Conservation (phyloP, 2,329 filamentous ascomycete genomes). For the Amesomyces nigricolor region DNA sequence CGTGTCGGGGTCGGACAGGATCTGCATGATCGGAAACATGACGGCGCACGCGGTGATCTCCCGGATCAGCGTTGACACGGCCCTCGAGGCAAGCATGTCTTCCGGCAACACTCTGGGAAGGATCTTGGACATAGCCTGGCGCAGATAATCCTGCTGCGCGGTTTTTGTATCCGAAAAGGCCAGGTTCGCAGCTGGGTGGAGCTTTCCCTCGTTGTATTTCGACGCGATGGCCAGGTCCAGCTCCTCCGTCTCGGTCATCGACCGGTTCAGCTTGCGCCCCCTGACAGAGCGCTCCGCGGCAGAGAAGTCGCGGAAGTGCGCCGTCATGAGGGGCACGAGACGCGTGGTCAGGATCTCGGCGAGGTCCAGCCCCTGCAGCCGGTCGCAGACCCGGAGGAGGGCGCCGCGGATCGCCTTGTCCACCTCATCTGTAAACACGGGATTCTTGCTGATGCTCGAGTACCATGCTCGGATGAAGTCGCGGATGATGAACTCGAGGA, state of each 20-base stretch:
- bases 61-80: constrained; percentile 73
- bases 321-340: constrained; percentile 80
- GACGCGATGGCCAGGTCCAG: constrained; percentile 91
- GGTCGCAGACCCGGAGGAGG: constrained; percentile 64
- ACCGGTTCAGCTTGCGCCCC: constrained; percentile 80
- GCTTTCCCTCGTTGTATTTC: constrained; percentile 81
- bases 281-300: constrained; percentile 82
- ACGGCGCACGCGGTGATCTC: constrained; percentile 95
- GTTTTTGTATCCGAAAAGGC: constrained; percentile 78
- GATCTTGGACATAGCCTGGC: constrained; percentile 62
- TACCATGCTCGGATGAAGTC: constrained; percentile 93
- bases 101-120: constrained; percentile 66
- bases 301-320: constrained; percentile 84
- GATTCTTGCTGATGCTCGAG: constrained; percentile 71
- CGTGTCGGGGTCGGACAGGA: constrained; percentile 85
- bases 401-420: constrained; percentile 73
- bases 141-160: constrained; percentile 82
- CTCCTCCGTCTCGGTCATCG: constrained; percentile 93
- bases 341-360: constrained; percentile 77
- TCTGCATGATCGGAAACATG: constrained; percentile 70
- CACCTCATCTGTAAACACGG: constrained; percentile 78
- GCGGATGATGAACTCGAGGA: constrained; percentile 69
- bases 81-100: constrained; percentile 69
- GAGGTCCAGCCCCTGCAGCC: constrained; percentile 70
- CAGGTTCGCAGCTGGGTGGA: constrained; percentile 80